Base-by-base conservation (phyloP, 768 basidiomycete species). In the Pleurotus salmoneostramineus region DNA sequence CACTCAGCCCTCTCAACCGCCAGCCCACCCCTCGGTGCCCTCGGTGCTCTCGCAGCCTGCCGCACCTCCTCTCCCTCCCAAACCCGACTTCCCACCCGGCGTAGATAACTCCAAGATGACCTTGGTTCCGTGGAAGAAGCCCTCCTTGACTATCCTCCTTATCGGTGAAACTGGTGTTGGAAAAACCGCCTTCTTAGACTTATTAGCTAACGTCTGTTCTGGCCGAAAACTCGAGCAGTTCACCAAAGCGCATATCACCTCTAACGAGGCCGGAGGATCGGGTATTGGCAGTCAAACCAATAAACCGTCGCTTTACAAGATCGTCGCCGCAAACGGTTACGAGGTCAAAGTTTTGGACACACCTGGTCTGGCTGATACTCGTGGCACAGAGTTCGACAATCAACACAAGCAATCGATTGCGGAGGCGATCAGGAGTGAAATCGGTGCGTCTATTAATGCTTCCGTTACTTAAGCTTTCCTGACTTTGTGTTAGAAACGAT, bases 341-440 rank as follows among this genome's bases (percentile, higher is more conserved):
- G 46, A 40, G 37, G 40, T 70, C 14, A 60, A 62, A 42, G 62
- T 70, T 14, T 59, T 70, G 14, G 69, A 70, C 52, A 69, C 68
- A n/a, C 69, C 69, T 33, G 69, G 69, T 6, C 65, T 70, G 8
- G 62, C 59, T 14, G 66, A 70, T 52, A 68, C 68, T 8, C 65
- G 68, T 21, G 68, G 68, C 21, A 55, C 67, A 4, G 58, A 63
- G 7, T 57, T 66, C 34, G 68, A 69, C 43, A 57, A 63, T 31
- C 33, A 56, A 21, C 68, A 69, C 56, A 68, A 66, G 59, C 42
- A 33, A 6, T 58, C 56, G 34, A 69, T 69, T 21, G 65, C 68
- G 4, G 48, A 62, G 3, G 61, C 60, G 8, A 69, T 69, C 43
- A 42, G 56, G 14, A 54, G 57, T 14, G 42, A 44, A 57, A 58